Evolutionary conservation across 495 filamentous ascomycete genomes (phyloP), one percentile per base, ranked within the genome.

Genomic region (Viridothelium virens): DNA sequence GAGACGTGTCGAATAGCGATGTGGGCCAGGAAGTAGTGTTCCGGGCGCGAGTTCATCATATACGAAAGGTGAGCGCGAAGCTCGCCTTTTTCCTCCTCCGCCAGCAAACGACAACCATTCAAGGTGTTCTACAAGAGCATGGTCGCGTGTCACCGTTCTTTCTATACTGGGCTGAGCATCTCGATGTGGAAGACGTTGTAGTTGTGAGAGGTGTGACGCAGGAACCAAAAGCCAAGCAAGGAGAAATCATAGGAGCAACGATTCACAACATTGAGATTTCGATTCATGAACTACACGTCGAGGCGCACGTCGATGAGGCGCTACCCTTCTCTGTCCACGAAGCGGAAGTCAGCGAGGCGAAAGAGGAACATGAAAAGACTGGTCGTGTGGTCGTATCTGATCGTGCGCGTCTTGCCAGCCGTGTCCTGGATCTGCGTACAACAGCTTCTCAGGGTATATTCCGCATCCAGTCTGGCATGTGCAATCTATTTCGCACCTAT

Each of bases 51-150:
- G 80, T 97, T 36, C 91, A 96, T 75, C 96, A 94, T 78, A 79
- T 89, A 31, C 82, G 93, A 69, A 87, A 89, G 67, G 90, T 97
- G 79, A 90, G 91, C 70, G 89, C 91, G 67, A 95, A 96, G 78
- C 86, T 97, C 81, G 89, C 86, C 65, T 97, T 97, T 79, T 83
- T 97, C 72, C 90, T 94, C 76, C 83, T 97, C 64, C 83, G 92
- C 65, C 88, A 96, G 79, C 87, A 90, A 73, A 85, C 86, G 61
- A 84, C 86, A 73, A 87, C 90, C 36, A 86, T 96, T 18, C 92
- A 96, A 80, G 92, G 86, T 63, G 85, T 89, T 44, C 90, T 70
- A 80, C 86, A 63, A 84, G 86, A 72, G 77, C 80, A 68, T 82
- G 85, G 36, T 71, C 79, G 81, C 68, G 79, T 80, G 47, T 83